Percentiles rank a stretch among this genome's conserved stretches.
Conservation (phyloP, 2,329 filamentous ascomycete species). For the Microdochium trichocladiopsis region DNA sequence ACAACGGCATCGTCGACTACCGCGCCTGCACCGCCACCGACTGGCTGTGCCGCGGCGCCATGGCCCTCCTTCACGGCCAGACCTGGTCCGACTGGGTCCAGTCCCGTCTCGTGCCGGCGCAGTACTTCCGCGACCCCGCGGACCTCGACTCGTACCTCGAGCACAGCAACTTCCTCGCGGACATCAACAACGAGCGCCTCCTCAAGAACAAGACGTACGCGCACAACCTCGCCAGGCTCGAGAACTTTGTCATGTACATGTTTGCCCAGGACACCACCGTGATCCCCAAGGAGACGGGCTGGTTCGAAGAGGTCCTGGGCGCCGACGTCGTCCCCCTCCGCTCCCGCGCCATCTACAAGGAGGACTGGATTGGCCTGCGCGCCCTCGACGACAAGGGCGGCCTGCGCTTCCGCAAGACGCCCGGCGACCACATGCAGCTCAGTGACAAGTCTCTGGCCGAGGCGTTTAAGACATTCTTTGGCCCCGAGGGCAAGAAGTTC, state of each 20-base stretch:
- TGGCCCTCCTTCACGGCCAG: slow-evolving; percentile 70
- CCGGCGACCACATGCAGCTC: slow-evolving; percentile 81
- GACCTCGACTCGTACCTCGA: slow-evolving; percentile 69
- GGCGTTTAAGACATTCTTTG: slow-evolving; percentile 62
- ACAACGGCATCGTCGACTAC: slow-evolving; percentile 87
- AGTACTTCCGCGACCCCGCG: slow-evolving; percentile 77
- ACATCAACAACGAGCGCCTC: slow-evolving; percentile 87
- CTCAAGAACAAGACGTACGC: slow-evolving; percentile 70
- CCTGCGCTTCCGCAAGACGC: slow-evolving; percentile 64
- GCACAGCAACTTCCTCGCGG: slow-evolving; percentile 81
- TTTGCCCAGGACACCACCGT: slow-evolving; percentile 83
- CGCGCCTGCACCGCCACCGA: slow-evolving; percentile 64
- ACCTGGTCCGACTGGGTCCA: slow-evolving; percentile 79
- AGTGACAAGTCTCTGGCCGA: slow-evolving; percentile 56
- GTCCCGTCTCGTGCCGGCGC: slow-evolving; percentile 75
- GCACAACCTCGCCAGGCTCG: slow-evolving; percentile 59
- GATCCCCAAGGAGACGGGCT: slow-evolving; percentile 82
- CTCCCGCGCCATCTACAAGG: slow-evolving; percentile 67
- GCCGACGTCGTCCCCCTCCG: slow-evolving; percentile 61
- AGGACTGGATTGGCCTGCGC: slow-evolving; percentile 90
- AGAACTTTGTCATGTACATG: slow-evolving; percentile 81
- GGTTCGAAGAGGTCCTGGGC: slow-evolving; percentile 82
- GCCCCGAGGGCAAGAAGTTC: slow-evolving; percentile 37
- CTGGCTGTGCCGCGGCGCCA: slow-evolving; percentile 73
- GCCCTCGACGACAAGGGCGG: slow-evolving; percentile 71